A percentile compares a stretch with the other conserved stretches of the same genome.
phyloP scores from a whole-genome alignment of 225 moss, liverwort and hornwort species.

The Neckera pumila region DNA sequence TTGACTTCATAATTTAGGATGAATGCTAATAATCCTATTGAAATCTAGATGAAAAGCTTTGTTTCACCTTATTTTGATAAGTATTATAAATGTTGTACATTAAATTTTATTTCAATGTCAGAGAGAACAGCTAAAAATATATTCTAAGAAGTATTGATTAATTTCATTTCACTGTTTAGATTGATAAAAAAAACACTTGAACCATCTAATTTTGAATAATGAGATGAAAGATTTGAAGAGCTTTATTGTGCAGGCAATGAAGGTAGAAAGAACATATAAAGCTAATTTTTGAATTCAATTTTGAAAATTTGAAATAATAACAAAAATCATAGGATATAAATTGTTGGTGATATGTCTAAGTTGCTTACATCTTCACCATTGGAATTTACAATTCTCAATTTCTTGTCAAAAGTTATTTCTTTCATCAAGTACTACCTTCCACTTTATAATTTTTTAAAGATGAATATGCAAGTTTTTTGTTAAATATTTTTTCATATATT shows the following conservation, averaged over 20 bases:
- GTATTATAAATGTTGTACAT: neutral
- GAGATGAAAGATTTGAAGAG: neutral
- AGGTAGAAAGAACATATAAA: neutral
- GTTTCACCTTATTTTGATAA: neutral
- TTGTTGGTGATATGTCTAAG: neutral
- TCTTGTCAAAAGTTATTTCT: neutral
- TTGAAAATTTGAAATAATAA: neutral
- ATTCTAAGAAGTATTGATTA: neutral
- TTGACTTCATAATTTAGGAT: neutral
- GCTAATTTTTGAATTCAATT: neutral
- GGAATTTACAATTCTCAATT: neutral
- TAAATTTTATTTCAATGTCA: neutral
- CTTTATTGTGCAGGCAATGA: neutral
- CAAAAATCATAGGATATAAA: neutral
- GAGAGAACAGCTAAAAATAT: rapidly evolving
- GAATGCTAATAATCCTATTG: neutral
- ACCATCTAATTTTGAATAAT: neutral
- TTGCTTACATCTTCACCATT: neutral
- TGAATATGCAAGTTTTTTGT: neutral
- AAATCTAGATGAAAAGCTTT: too few species aligned
- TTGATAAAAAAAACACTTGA: neutral
- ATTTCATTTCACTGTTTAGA: neutral
- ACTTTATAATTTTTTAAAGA: neutral
- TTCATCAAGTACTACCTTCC: neutral
- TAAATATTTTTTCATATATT: neutral